These are phyloP conservation scores for Lodderomyces jiufengensis DNA, from an alignment of 1,139 yeast genomes.

Conservation along the genomic window DNA sequence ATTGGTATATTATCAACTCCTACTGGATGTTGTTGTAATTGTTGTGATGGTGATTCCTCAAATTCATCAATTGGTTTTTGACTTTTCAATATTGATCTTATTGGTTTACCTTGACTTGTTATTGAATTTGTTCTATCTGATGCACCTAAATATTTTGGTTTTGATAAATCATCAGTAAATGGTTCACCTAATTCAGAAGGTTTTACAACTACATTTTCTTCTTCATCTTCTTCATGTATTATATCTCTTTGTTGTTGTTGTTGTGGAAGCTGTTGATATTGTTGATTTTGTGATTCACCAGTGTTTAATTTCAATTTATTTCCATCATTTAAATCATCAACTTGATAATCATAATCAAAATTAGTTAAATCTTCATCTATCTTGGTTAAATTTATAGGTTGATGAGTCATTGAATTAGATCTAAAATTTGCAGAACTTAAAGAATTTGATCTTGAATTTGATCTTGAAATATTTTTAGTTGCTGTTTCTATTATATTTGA, in stretches of 20 bases:
- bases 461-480: conserved; percentile 40
- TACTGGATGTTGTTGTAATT: conserved; percentile 1
- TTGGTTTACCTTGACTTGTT: conserved; percentile 18
- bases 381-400: conserved; percentile 28
- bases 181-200: conserved; percentile 10
- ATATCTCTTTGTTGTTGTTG: background rate
- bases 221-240: conserved; percentile 2
- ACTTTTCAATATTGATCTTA: conserved; percentile 36
- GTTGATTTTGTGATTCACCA: too few species aligned
- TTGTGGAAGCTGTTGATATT: background rate
- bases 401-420: conserved; percentile 20
- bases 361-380: conserved; percentile 46
- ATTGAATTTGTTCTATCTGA: conserved; percentile 11
- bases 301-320: conserved; percentile 11
- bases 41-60: background rate
- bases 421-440: conserved; percentile 19
- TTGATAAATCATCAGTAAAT: conserved; percentile 5
- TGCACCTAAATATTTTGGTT: background rate
- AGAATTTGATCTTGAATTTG: conserved; percentile 34
- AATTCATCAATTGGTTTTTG: conserved; percentile 13
- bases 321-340: conserved; percentile 18
- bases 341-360: conserved; percentile 41
- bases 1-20: background rate
- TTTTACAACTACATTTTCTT: background rate
- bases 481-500: conserved; percentile 45